Evolutionary conservation across 352 stramenopile species (phyloP), one percentile per base, ranked within the genome.

Genomic region (Phytopythium vexans): DNA sequence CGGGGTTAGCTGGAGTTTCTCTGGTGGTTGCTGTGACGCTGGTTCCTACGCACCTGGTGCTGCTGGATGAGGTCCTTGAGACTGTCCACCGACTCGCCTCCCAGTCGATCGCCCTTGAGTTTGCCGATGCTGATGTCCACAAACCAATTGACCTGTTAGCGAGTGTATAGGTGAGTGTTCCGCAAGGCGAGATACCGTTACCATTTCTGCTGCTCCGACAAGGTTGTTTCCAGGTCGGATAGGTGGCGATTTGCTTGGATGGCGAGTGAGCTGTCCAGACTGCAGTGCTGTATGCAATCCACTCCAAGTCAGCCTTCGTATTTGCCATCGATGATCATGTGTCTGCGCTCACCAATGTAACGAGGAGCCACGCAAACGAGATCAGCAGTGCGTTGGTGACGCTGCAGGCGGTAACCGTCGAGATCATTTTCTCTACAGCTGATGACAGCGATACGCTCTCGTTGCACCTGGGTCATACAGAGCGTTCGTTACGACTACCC

Each of bases 21-120:
- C 34, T 21, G 14, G 36, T 39, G 36, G 41, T 39, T 60, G 21
- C 21, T 27, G 21, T 27, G 21, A 27, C 21, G 21, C 21, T 27
- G 21, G 21, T 27, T 27, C 1, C 21, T 27, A 27, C 21, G 21
- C 21, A 81, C 78, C 55, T 89, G 66, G 54, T 89, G 74, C 27
- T 69, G 62, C 36, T 87, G 71, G 48, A 89, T 80, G 8, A 88
- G 64, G 14, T 72, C 64, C 45, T 84, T 87, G 7, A 89, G 60
- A 0, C 66, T 54, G 0, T 77, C 66, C 31, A 62, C 60, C 6
- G 62, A 52, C 8, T 74, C 54, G 2, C 27, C 33, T 41, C 84
- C 73, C 27, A 90, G 60, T 3, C 53, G 41, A 2, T 62, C 59
- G 45, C 72, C 74, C 7, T 77, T 45, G 1, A 89, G 44, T 33